Percentiles rank a stretch among this genome's conserved stretches.
phyloP scores from a whole-genome alignment of 768 basidiomycete species.

The Mycena albidolilacea region DNA sequence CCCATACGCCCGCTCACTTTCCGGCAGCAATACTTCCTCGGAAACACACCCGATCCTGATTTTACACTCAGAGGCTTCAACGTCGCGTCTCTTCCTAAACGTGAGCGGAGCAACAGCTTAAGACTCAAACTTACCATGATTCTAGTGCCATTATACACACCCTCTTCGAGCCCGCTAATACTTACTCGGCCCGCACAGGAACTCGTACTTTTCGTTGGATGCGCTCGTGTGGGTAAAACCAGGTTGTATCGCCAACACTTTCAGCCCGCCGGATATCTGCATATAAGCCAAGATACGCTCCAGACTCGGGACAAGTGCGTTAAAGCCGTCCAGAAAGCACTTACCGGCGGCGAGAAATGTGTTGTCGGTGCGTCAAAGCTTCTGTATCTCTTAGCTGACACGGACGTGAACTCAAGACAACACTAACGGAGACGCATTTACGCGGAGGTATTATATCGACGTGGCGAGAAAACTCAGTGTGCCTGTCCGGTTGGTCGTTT shows the following conservation, averaged over 20 bases:
- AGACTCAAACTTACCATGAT: neutral
- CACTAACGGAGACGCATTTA: slow-evolving; percentile 83
- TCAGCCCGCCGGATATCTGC: slow-evolving; percentile 74
- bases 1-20: neutral
- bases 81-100: slow-evolving; percentile 61
- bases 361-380: slow-evolving; percentile 74
- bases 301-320: slow-evolving; percentile 83
- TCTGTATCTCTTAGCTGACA: neutral
- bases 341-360: slow-evolving; percentile 73
- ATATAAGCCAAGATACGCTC: slow-evolving; percentile 91
- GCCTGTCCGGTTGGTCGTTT: slow-evolving; percentile 65
- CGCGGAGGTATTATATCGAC: slow-evolving; percentile 80
- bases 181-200: slow-evolving; percentile 57
- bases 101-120: slow-evolving; percentile 43
- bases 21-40: slow-evolving; percentile 84
- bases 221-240: slow-evolving; percentile 81
- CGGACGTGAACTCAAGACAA: slow-evolving; percentile 70
- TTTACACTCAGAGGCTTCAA: slow-evolving; percentile 78
- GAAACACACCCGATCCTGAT: slow-evolving; percentile 57
- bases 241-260: slow-evolving; percentile 85
- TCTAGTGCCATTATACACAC: slow-evolving; percentile 65
- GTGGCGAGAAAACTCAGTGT: slow-evolving; percentile 71
- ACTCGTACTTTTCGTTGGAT: slow-evolving; percentile 66
- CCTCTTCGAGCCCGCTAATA: slow-evolving; percentile 65
- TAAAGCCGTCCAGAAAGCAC: slow-evolving; percentile 68